Conservation (phyloP, 2,329 filamentous ascomycete genomes). For the Cercospora brassicicola region DNA sequence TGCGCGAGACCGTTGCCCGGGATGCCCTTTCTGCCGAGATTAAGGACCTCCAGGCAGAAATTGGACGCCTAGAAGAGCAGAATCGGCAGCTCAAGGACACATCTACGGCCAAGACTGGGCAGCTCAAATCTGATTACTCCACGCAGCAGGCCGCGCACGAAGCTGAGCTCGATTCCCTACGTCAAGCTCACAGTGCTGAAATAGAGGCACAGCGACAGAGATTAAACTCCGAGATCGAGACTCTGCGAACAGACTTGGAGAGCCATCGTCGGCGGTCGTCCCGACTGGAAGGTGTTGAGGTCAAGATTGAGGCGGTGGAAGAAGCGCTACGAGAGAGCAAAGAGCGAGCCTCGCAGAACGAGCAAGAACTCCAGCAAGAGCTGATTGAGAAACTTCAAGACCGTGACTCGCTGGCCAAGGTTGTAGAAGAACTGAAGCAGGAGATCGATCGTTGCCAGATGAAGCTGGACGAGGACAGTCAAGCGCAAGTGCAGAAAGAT, state of each 20-base stretch:
- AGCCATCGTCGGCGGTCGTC: conserved; percentile 28
- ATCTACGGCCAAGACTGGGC: neutral
- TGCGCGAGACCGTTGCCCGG: conserved; percentile 31
- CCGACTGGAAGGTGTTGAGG: conserved; percentile 34
- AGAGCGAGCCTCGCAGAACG: conserved; percentile 32
- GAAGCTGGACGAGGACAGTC: conserved; percentile 37
- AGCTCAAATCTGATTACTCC: neutral
- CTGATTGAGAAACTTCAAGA: conserved; percentile 36
- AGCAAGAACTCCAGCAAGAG: conserved; percentile 35
- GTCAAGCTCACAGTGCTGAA: conserved; percentile 21
- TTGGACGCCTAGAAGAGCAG: conserved; percentile 25
- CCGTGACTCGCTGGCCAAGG: conserved; percentile 34
- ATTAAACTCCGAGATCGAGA: conserved; percentile 29
- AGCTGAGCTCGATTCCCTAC: conserved; percentile 18
- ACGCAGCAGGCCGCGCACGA: neutral
- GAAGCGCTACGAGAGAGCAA: conserved; percentile 35
- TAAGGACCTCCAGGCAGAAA: conserved; percentile 30
- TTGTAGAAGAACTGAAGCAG: conserved; percentile 37
- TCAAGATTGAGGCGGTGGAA: conserved; percentile 38
- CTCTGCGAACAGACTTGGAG: conserved; percentile 33
- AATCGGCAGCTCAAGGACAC: conserved; percentile 19
- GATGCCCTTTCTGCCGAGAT: conserved; percentile 31
- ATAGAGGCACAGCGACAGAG: conserved; percentile 25
- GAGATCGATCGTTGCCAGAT: conserved; percentile 40
- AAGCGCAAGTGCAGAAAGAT: conserved; percentile 35